Conservation (phyloP, 306 rosid species). For the Dicorynia guianensis region DNA sequence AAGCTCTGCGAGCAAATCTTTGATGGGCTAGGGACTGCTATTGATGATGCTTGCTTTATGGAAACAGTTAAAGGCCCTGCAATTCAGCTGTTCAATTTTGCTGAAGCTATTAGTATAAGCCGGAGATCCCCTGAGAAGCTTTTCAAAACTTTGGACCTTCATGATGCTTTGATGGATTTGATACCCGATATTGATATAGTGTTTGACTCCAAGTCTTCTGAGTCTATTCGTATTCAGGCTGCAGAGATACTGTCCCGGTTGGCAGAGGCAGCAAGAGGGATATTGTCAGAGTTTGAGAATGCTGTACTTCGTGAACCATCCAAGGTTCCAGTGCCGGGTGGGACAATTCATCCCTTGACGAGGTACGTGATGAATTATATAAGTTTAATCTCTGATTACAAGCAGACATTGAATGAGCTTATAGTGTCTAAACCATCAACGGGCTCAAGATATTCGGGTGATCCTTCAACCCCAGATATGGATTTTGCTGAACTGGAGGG, state of each 20-base stretch:
- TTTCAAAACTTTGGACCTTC: constrained; percentile 90
- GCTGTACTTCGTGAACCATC: constrained; percentile 93
- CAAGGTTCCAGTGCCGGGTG: constrained; percentile 91
- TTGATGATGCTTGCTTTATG: constrained; percentile 94
- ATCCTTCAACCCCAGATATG: constrained; percentile 86
- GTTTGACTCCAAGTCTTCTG: constrained; percentile 87
- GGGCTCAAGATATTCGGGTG: constrained; percentile 81
- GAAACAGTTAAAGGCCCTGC: constrained; percentile 95
- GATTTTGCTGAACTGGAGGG: constrained; percentile 86
- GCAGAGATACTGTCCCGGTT: constrained; percentile 90
- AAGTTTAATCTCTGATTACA: constrained; percentile 89
- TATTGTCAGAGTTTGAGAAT: constrained; percentile 89
- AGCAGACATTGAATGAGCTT: constrained; percentile 80
- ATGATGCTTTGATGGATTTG: constrained; percentile 86
- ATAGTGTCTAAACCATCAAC: constrained; percentile 91
- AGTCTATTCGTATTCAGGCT: constrained; percentile 83
- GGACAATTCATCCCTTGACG: constrained; percentile 95
- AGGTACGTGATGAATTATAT: constrained; percentile 98
- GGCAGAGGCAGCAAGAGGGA: constrained; percentile 97
- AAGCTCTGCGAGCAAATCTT: constrained; percentile 88
- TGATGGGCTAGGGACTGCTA: constrained; percentile 73
- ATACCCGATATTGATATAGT: constrained; percentile 86
- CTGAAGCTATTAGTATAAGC: constrained; percentile 92
- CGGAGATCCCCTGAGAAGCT: constrained; percentile 92
- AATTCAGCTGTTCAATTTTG: constrained; percentile 88